Evolutionary conservation across 2,329 filamentous ascomycete species (phyloP).

Genomic region (Rachicladosporium sp.): DNA sequence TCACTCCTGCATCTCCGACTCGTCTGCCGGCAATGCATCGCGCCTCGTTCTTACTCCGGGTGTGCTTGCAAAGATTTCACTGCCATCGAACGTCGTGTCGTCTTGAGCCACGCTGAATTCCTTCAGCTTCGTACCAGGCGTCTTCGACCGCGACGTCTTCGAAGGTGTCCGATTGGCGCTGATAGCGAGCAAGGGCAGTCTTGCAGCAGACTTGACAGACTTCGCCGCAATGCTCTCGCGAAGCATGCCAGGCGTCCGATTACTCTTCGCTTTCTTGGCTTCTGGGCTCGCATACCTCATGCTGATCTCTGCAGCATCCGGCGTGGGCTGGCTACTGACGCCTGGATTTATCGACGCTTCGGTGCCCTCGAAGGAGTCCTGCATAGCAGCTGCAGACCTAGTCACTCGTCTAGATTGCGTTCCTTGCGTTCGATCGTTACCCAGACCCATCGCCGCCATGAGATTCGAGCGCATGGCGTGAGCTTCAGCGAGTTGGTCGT

Average conservation of each 20-base stretch:
- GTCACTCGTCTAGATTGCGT: conserved; percentile 4
- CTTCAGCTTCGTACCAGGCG: conserved; percentile 11
- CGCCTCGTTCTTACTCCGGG: conserved; percentile 9
- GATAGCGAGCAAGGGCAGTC: conserved; percentile 14
- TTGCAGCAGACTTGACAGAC: no score
- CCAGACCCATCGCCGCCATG: conserved; percentile 25
- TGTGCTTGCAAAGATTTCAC: conserved; percentile 28
- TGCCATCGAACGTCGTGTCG: conserved; percentile 26
- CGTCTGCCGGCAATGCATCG: conserved; percentile 7
- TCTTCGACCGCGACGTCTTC: conserved; percentile 10
- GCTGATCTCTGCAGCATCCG: no score
- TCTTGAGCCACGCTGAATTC: conserved; percentile 12
- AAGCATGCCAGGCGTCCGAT: no score
- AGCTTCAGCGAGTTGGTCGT: conserved; percentile 26
- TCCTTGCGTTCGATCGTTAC: conserved; percentile 4
- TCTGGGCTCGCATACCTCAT: no score
- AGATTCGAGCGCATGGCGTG: conserved; percentile 26
- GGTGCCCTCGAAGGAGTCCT: conserved; percentile 3
- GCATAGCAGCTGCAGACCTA: not conserved
- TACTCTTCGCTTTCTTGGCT: no score
- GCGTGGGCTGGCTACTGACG: no score
- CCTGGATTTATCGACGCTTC: not conserved
- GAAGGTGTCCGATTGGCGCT: conserved; percentile 16
- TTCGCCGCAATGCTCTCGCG: no score
- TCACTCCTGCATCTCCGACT: conserved; percentile 4